These are phyloP conservation scores for Vigna hirtella DNA, from an alignment of 306 rosid species.

Conservation along the genomic window DNA sequence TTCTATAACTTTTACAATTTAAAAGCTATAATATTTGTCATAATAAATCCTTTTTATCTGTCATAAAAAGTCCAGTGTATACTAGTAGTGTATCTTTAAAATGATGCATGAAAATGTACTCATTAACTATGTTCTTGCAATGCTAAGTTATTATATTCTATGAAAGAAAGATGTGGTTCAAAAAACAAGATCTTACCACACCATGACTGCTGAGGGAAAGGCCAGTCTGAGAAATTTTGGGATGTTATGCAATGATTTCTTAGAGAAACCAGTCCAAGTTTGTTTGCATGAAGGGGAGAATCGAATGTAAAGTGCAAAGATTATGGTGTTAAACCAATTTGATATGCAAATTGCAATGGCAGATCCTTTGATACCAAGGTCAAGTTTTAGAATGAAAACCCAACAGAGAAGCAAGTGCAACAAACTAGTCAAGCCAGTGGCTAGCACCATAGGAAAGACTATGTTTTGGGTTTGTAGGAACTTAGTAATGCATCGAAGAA, in stretches of 20 bases:
- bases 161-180: background rate
- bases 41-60: no score
- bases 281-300: slow-evolving; percentile 60
- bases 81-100: background rate
- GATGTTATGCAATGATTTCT: slow-evolving; percentile 57
- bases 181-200: slow-evolving; percentile 42
- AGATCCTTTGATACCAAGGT: slow-evolving; percentile 68
- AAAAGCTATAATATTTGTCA: no score
- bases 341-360: slow-evolving; percentile 70
- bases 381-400: slow-evolving; percentile 62
- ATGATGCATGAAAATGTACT: background rate
- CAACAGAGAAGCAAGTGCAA: slow-evolving; percentile 62
- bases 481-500: slow-evolving; percentile 64
- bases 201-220: slow-evolving; percentile 72
- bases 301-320: slow-evolving; percentile 60
- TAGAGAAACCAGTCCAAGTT: slow-evolving; percentile 78
- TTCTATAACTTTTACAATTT: no score
- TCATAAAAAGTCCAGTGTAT: no score
- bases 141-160: background rate
- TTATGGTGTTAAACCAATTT: slow-evolving; percentile 58
- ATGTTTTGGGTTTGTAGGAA: slow-evolving; percentile 78
- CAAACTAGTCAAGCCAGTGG: slow-evolving; percentile 54
- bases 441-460: slow-evolving; percentile 73
- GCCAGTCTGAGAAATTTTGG: slow-evolving; percentile 60
- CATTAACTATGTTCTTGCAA: background rate